Evolutionary conservation across 176 grass and related monocot genomes (phyloP), one percentile per base, ranked within the genome.

Genomic region (Hsuehochloa calcarea): DNA sequence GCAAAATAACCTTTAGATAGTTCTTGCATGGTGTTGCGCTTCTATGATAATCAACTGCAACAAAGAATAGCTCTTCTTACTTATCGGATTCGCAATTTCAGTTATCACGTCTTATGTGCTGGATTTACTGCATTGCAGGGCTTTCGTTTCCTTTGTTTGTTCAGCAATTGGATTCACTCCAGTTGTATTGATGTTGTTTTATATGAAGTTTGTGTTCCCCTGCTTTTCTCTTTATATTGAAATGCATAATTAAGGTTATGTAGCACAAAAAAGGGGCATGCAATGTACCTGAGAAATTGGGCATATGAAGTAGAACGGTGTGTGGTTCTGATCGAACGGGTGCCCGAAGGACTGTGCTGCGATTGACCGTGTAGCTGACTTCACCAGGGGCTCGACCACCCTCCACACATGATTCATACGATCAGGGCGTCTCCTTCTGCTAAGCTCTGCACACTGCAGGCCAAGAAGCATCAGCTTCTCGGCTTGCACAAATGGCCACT

Each of bases 391-490:
- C 74, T 95, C 85, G 23, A 98, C 67, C 55, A 90, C 81, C 13
- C 67, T 89, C 95, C 93, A 92, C 31, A 93, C 93, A 3, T 93
- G 81, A 39, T 43, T 90, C 91, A 97, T 83, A 61, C 76, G 64
- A 65, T 75, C 68, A 34, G 91, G 93, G 8, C 95, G 93, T 64
- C 41, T 87, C 65, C 67, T 85, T 78, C 87, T 86, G 64, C 49
- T 76, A 26, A 94, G 65, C 69, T 95, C 91, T n/a, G 70, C 89
- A 72, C 95, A 95, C 74, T 87, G 88, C 41, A 98, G 55, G 14
- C 91, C 93, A 38, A 98, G 76, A 72, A 90, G 89, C 47, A 94
- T 94, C 46, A 98, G 70, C 47, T 95, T 87, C 84, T 95, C 89
- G 12, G 91, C 93, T 54, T 93, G 82, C 65, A 78, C 77, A 88